Evolutionary conservation across 2,329 filamentous ascomycete species (phyloP).

Genomic region (Cyanodermella asteris): DNA sequence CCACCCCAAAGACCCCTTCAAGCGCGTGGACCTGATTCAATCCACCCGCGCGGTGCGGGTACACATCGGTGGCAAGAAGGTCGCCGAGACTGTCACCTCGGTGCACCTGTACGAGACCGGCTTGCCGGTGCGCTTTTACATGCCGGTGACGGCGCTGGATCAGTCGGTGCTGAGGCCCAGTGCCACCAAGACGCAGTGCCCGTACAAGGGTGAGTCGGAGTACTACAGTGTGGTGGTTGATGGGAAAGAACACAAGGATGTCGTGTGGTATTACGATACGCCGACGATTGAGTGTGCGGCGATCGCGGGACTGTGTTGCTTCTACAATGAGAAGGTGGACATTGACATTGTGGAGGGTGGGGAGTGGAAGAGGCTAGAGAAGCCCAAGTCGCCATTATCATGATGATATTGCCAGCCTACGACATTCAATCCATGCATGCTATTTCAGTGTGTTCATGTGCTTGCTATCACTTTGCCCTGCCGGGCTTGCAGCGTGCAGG

Average conservation of each 20-base stretch:
- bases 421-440: no score
- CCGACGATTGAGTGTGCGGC: conserved; percentile 21
- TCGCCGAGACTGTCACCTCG: conserved; percentile 17
- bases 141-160: conserved; percentile 21
- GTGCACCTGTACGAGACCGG: conserved; percentile 25
- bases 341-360: conserved; percentile 22
- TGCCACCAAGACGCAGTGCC: conserved; percentile 21
- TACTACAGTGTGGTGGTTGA: conserved; percentile 21
- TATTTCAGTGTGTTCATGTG: no score
- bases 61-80: conserved; percentile 14
- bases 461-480: no score
- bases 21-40: conserved; percentile 26
- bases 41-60: conserved; percentile 21
- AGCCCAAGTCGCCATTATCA: no score
- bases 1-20: conserved; percentile 31
- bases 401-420: no score
- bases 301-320: conserved; percentile 22
- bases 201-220: conserved; percentile 28
- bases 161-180: conserved; percentile 14
- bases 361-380: conserved; percentile 10
- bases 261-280: conserved; percentile 25
- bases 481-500: no score
- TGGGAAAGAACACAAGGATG: conserved; percentile 18
- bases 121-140: conserved; percentile 22
- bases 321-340: conserved; percentile 30